Conservation (phyloP, 306 rosid genomes). For the Fragaria ananassa region DNA sequence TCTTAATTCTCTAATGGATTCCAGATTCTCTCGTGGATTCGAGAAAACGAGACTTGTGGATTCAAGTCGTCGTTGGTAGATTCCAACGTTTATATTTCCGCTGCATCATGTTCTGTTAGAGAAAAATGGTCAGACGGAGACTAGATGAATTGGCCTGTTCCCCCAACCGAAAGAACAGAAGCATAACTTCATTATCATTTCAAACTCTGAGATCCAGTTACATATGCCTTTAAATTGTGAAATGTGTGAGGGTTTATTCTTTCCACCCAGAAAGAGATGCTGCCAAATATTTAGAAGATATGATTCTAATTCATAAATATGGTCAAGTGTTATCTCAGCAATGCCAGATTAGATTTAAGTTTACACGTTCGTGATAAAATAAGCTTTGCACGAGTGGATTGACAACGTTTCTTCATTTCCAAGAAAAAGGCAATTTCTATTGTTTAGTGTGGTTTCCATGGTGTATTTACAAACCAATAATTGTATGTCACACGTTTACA, state of each 20-base stretch:
- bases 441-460: not conserved
- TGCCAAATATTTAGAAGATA: not conserved
- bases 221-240: not conserved
- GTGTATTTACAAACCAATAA: not conserved
- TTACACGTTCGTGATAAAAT: not conserved
- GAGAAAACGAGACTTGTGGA: too few species aligned
- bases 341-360: not conserved
- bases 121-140: not conserved
- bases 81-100: too few species aligned
- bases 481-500: not conserved
- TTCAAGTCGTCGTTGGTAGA: too few species aligned
- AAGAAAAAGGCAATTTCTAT: slow-evolving; percentile 9
- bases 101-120: not conserved
- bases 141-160: slow-evolving; percentile 1
- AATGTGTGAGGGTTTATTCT: not conserved
- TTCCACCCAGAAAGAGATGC: not conserved
- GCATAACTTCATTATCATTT: not conserved
- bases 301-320: not conserved
- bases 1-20: too few species aligned
- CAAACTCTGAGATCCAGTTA: not conserved
- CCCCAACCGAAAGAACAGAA: not conserved
- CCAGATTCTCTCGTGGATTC: too few species aligned
- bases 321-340: slow-evolving; percentile 1
- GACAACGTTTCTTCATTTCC: slow-evolving; percentile 7
- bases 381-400: slow-evolving; percentile 3